Evolutionary conservation across 1,139 yeast species (phyloP).

Genomic region (Yamadazyma buinensis): DNA sequence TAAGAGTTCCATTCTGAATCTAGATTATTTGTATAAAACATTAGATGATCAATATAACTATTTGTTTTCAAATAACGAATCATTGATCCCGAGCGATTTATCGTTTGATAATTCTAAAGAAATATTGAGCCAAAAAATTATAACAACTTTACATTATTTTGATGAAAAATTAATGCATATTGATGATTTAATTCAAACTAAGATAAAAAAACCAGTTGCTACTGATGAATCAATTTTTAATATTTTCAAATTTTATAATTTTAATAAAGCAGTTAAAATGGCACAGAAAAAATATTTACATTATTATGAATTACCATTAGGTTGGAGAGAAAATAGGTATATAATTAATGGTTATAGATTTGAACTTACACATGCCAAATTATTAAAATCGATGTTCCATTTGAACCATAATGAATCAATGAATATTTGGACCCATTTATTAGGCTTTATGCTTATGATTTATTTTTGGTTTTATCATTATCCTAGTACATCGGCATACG

Average conservation of each 20-base stretch:
- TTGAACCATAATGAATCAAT: conserved; percentile 82
- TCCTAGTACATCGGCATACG: conserved; percentile 51
- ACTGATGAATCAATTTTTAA: conserved; percentile 31
- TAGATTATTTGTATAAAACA: conserved; percentile 46
- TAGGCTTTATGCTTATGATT: conserved; percentile 60
- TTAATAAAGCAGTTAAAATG: conserved; percentile 52
- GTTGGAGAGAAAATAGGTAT: conserved; percentile 91
- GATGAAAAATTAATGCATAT: conserved; percentile 54
- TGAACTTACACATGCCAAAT: conserved; percentile 58
- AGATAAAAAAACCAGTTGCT: conserved; percentile 24
- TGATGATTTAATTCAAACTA: conserved; percentile 44
- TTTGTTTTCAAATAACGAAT: conserved; percentile 26
- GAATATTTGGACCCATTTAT: conserved; percentile 89
- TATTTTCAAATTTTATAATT: conserved; percentile 51
- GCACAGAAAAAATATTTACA: conserved; percentile 64
- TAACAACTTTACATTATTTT: conserved; percentile 51
- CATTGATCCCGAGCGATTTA: conserved; percentile 9
- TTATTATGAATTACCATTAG: conserved; percentile 83
- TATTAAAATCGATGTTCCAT: conserved; percentile 52
- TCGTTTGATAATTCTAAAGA: conserved; percentile 26
- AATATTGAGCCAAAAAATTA: conserved; percentile 39
- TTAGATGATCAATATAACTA: conserved; percentile 55
- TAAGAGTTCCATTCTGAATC: conserved; percentile 39
- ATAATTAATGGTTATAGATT: conserved; percentile 85
- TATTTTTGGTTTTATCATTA: conserved; percentile 58